Conservation (phyloP, 2,329 filamentous ascomycete species). For the Ilyonectria sp. region DNA sequence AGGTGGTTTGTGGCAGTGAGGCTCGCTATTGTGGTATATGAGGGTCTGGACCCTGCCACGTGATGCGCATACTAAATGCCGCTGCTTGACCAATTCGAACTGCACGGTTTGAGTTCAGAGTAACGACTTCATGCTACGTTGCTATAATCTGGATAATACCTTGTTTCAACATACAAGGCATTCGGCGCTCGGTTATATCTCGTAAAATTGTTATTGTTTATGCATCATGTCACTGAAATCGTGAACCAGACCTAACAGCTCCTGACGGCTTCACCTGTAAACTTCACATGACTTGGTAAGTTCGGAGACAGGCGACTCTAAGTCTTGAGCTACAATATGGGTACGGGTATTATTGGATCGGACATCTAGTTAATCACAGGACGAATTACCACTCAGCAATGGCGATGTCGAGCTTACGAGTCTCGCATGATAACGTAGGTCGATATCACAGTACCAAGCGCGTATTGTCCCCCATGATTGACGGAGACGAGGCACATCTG, state of each 20-base stretch:
- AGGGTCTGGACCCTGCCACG: not conserved
- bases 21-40: not conserved
- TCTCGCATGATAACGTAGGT: not conserved
- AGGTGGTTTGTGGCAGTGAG: conserved; percentile 6
- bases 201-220: too few species aligned
- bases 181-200: too few species aligned
- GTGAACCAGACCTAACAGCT: too few species aligned
- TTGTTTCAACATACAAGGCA: too few species aligned
- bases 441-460: conserved; percentile 27
- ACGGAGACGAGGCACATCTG: not conserved
- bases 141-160: too few species aligned
- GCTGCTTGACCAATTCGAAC: too few species aligned
- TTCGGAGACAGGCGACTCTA: not conserved
- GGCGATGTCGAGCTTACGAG: not conserved
- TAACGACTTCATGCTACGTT: too few species aligned
- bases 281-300: not conserved
- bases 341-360: not conserved
- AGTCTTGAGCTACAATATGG: not conserved
- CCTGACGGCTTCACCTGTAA: too few species aligned
- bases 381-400: not conserved
- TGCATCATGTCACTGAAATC: too few species aligned
- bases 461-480: conserved; percentile 8
- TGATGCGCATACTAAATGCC: not conserved
- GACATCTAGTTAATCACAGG: not conserved
- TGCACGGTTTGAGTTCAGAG: too few species aligned